Conservation (phyloP, 2,329 filamentous ascomycete genomes). For the Penicillium palitans region DNA sequence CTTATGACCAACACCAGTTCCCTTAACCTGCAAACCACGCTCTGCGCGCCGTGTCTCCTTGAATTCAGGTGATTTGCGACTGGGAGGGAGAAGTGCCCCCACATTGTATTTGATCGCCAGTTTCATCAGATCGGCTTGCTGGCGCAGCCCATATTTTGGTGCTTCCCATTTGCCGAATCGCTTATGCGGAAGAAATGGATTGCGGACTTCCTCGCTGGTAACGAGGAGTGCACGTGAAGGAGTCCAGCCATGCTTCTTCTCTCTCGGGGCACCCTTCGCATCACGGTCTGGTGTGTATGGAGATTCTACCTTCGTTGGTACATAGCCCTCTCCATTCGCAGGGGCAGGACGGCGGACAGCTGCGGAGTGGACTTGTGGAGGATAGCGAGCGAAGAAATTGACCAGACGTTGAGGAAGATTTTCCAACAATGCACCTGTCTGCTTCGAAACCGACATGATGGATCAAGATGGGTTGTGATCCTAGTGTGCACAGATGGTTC, state of each 20-base stretch:
- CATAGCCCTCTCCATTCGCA: constrained; percentile 23
- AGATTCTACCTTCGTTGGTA: constrained; percentile 32
- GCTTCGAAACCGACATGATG: constrained; percentile 25
- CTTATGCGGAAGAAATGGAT: constrained; percentile 80
- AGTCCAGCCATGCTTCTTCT: constrained; percentile 34
- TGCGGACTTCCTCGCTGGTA: constrained; percentile 55
- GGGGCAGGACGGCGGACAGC: constrained; percentile 36
- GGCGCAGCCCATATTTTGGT: constrained; percentile 76
- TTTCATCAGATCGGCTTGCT: constrained; percentile 89
- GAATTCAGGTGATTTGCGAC: constrained; percentile 70
- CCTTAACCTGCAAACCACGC: constrained; percentile 80
- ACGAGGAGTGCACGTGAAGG: constrained; percentile 37
- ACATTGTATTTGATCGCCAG: constrained; percentile 76
- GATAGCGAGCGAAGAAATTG: constrained; percentile 87
- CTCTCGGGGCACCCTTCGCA: constrained; percentile 42
- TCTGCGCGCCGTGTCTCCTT: constrained; percentile 70
- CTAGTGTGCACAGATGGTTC: neutral
- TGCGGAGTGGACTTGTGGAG: constrained; percentile 60
- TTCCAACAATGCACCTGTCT: constrained; percentile 5
- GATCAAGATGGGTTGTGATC: constrained; percentile 14
- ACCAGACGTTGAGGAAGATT: constrained; percentile 72
- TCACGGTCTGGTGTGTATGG: constrained; percentile 45
- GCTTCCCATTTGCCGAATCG: constrained; percentile 82
- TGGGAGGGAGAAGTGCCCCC: constrained; percentile 75
- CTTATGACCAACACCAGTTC: constrained; percentile 85